These are phyloP conservation scores for Ulmus americana DNA, from an alignment of 331 rosid species.

Conservation along the genomic window DNA sequence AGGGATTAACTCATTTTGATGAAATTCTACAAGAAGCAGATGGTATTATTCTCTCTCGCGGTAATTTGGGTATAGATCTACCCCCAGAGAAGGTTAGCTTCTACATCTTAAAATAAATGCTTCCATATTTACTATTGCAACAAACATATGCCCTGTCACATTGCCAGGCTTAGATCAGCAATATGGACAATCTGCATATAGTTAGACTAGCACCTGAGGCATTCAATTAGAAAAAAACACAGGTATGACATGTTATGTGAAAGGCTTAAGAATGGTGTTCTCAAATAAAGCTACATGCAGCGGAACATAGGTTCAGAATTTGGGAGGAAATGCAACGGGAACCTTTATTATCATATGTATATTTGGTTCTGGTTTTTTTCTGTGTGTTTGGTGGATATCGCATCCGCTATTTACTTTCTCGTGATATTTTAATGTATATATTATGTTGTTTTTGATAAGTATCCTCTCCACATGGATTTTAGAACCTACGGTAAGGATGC, in stretches of 20 bases:
- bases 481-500: neutral
- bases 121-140: neutral
- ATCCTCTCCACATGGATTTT: too few species aligned
- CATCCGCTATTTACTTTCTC: too few species aligned
- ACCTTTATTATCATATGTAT: neutral
- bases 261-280: neutral
- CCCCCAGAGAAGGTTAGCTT: conserved; percentile 43
- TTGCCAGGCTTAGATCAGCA: neutral
- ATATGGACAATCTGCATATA: neutral
- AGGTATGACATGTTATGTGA: neutral
- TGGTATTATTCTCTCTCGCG: conserved; percentile 37
- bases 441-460: too few species aligned
- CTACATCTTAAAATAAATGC: neutral
- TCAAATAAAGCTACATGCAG: too few species aligned
- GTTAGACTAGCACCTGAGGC: neutral
- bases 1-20: conserved; percentile 34
- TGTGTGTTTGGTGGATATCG: too few species aligned
- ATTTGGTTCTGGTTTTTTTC: too few species aligned
- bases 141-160: neutral
- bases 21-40: conserved; percentile 46
- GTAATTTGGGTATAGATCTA: conserved; percentile 41
- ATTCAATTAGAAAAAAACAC: neutral
- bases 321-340: neutral
- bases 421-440: too few species aligned
- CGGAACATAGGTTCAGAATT: too few species aligned